These are phyloP conservation scores for Mycena capillaripes DNA, from an alignment of 768 basidiomycete genomes.

Conservation along the genomic window DNA sequence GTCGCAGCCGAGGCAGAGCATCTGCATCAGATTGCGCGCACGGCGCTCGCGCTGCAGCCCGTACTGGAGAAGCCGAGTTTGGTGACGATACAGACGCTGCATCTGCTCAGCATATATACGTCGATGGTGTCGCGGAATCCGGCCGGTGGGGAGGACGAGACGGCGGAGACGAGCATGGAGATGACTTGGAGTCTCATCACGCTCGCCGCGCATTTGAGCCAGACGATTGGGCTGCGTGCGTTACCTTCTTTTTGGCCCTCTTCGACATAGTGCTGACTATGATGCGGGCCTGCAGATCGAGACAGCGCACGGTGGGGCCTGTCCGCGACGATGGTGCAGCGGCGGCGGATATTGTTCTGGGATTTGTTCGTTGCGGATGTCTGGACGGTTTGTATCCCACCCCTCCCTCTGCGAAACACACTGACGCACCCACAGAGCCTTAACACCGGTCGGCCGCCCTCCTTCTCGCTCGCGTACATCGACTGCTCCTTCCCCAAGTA, in stretches of 20 bases:
- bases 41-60: slow-evolving; percentile 75
- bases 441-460: slow-evolving; percentile 78
- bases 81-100: slow-evolving; percentile 78
- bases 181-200: slow-evolving; percentile 78
- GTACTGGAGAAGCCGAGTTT: slow-evolving; percentile 80
- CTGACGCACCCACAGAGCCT: slow-evolving; percentile 62
- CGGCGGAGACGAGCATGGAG: slow-evolving; percentile 77
- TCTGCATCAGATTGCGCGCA: slow-evolving; percentile 74
- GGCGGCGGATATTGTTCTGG: slow-evolving; percentile 82
- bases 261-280: not conserved
- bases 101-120: slow-evolving; percentile 78
- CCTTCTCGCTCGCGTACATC: slow-evolving; percentile 73
- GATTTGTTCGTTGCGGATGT: slow-evolving; percentile 81
- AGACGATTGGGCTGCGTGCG: slow-evolving; percentile 82
- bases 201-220: slow-evolving; percentile 74
- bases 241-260: slow-evolving; percentile 18
- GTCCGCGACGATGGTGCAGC: slow-evolving; percentile 71
- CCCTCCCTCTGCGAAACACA: too few species aligned
- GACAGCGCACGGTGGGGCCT: slow-evolving; percentile 77
- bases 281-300: slow-evolving; percentile 58
- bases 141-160: slow-evolving; percentile 48
- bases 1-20: slow-evolving; percentile 66
- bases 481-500: slow-evolving; percentile 75
- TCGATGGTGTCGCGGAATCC: slow-evolving; percentile 63
- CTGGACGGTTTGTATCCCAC: slow-evolving; percentile 66